A percentile compares a stretch with the other conserved stretches of the same genome.
phyloP scores from a whole-genome alignment of 2,329 filamentous ascomycete genomes.

The Didymella keratinophila region DNA sequence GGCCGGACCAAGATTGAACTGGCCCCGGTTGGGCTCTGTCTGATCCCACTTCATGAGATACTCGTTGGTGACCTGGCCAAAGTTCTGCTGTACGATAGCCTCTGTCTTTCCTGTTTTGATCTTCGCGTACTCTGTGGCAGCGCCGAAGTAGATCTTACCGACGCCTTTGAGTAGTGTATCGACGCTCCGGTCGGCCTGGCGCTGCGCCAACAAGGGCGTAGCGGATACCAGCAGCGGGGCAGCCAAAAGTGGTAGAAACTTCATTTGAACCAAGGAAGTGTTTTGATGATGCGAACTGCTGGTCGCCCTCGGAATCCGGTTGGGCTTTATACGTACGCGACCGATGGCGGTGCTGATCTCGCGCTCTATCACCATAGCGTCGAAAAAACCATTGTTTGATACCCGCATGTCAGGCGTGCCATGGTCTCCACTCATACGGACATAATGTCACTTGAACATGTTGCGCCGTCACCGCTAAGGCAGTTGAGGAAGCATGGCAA shows the following conservation, averaged over 20 bases:
- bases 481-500: no score
- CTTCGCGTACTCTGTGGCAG: constrained; percentile 63
- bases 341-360: no score
- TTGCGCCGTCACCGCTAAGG: no score
- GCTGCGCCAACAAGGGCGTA: constrained; percentile 4
- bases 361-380: background rate
- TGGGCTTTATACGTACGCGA: no score
- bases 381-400: background rate
- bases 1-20: constrained; percentile 59
- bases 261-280: no score
- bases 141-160: constrained; percentile 73
- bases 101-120: constrained; percentile 61
- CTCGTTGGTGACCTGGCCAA: constrained; percentile 71
- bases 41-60: constrained; percentile 76
- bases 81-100: constrained; percentile 67
- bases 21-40: constrained; percentile 55
- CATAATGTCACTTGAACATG: background rate
- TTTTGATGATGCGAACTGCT: no score
- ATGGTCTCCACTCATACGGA: background rate
- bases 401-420: background rate
- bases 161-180: constrained; percentile 1
- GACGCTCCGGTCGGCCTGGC: constrained; percentile 2
- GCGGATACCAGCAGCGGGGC: constrained; percentile 1
- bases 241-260: background rate
- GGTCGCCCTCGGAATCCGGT: no score